Evolutionary conservation across 805 yeast genomes (phyloP).

Genomic region (Candida boleticola): DNA sequence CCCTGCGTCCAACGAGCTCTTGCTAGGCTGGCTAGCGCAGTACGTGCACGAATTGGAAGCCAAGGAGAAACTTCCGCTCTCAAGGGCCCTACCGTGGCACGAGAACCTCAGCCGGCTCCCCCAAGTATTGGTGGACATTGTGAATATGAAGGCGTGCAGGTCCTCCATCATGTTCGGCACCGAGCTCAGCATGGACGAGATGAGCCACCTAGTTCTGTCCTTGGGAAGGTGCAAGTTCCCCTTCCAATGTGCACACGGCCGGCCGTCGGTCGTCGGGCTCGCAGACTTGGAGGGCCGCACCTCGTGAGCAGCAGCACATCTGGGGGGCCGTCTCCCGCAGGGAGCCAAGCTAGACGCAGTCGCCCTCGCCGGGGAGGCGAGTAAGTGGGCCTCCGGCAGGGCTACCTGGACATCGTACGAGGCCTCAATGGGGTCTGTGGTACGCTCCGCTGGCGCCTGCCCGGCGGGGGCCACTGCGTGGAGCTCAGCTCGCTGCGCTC

Average conservation of each 20-base stretch:
- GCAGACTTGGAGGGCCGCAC: conserved; percentile 21
- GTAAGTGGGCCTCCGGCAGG: too few species aligned
- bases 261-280: conserved; percentile 69
- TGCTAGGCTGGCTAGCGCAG: conserved; percentile 41
- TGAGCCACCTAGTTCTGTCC: conserved; percentile 39
- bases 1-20: conserved; percentile 13
- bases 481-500: too few species aligned
- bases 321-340: too few species aligned
- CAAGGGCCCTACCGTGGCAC: background rate
- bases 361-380: too few species aligned
- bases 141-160: conserved; percentile 66
- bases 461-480: too few species aligned
- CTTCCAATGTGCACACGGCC: conserved; percentile 82
- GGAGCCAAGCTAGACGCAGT: too few species aligned
- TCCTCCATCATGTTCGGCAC: conserved; percentile 74
- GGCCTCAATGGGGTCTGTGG: too few species aligned
- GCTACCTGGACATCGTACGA: too few species aligned
- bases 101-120: conserved; percentile 40
- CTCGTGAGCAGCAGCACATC: too few species aligned
- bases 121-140: conserved; percentile 42
- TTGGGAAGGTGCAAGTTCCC: conserved; percentile 57
- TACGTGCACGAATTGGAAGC: conserved; percentile 43
- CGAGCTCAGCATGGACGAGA: conserved; percentile 38
- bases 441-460: too few species aligned
- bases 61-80: conserved; percentile 18